These are phyloP conservation scores for Xylaria cubensis DNA, from an alignment of 495 filamentous ascomycete genomes.

Conservation along the genomic window DNA sequence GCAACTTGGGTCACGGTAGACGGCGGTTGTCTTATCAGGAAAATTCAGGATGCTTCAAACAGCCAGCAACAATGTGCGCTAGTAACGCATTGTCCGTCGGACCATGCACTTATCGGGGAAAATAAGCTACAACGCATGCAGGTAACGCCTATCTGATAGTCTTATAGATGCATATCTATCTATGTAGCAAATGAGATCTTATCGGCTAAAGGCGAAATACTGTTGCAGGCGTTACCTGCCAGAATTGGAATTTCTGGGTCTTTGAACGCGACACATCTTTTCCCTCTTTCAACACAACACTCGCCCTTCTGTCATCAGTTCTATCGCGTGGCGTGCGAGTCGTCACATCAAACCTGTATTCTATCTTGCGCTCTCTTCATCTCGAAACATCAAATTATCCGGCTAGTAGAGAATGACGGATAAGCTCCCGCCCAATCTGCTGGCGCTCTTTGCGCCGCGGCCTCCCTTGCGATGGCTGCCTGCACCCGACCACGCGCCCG, in stretches of 20 bases:
- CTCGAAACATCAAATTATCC: background rate
- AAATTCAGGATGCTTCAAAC: constrained; percentile 6
- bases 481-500: constrained; percentile 80
- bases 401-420: constrained; percentile 75
- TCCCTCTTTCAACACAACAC: constrained; percentile 33
- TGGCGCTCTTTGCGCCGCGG: constrained; percentile 92
- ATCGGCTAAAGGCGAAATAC: constrained; percentile 3
- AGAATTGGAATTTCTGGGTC: constrained; percentile 12
- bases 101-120: background rate
- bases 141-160: too few species aligned
- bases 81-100: background rate
- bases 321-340: constrained; percentile 16
- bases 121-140: background rate
- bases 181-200: background rate
- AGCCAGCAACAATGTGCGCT: background rate
- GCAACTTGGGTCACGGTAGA: background rate
- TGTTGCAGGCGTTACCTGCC: background rate
- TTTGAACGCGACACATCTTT: constrained; percentile 36
- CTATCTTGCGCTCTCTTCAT: background rate
- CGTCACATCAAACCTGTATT: background rate
- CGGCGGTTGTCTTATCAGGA: background rate
- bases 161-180: background rate
- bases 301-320: constrained; percentile 5
- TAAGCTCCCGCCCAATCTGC: constrained; percentile 89
- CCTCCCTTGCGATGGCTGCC: constrained; percentile 90